Conservation (phyloP, 2,329 filamentous ascomycete genomes). For the Aspergillus fructus region DNA sequence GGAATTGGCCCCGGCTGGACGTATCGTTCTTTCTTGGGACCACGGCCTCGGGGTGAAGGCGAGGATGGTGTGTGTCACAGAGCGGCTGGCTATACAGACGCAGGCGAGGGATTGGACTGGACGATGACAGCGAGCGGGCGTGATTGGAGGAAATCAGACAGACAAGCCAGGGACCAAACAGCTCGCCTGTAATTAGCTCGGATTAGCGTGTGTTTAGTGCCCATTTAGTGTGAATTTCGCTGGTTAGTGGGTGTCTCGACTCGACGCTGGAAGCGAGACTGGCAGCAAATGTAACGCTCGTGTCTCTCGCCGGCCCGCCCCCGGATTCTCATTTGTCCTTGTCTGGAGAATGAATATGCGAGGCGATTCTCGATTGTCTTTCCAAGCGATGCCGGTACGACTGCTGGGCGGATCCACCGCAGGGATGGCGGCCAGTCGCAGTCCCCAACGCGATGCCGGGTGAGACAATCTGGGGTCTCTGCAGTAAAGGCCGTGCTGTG, state of each 20-base stretch:
- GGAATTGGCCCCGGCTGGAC: neutral
- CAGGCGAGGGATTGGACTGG: neutral
- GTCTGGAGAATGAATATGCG: neutral
- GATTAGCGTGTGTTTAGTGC: no score
- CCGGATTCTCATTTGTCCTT: constrained; percentile 25
- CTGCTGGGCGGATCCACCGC: neutral
- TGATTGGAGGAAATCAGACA: neutral
- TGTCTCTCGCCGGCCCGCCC: constrained; percentile 18
- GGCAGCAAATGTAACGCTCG: constrained; percentile 2
- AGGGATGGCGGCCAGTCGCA: neutral
- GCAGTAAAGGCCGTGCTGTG: neutral
- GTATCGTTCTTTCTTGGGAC: neutral
- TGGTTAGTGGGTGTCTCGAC: no score
- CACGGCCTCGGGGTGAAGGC: neutral
- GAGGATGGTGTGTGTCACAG: neutral
- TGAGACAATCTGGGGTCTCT: neutral
- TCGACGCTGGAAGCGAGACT: no score
- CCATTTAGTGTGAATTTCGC: no score
- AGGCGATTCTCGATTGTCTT: no score
- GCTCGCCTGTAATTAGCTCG: neutral
- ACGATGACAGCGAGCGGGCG: neutral
- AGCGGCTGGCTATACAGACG: neutral
- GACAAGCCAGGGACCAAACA: neutral
- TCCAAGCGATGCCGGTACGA: neutral
- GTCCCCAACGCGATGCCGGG: neutral